Percentiles rank a stretch among this genome's conserved stretches.
These are phyloP conservation scores for Astrothelium subdiscretum DNA, from an alignment of 495 filamentous ascomycete species.

Conservation along the genomic window DNA sequence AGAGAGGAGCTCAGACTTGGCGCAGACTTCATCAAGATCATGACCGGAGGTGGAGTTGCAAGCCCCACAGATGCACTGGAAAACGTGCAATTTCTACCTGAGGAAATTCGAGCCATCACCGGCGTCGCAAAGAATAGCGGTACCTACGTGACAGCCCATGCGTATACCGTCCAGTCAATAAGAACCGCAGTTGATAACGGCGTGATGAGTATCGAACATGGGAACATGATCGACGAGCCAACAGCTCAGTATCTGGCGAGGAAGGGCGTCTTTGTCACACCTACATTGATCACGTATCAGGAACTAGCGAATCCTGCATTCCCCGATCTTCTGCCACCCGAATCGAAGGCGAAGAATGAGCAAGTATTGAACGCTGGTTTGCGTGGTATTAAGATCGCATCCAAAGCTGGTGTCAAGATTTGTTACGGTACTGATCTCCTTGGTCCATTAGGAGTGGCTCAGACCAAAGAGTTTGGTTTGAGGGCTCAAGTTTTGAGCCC, in stretches of 20 bases:
- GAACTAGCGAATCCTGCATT: constrained; percentile 36
- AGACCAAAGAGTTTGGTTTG: constrained; percentile 40
- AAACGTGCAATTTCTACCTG: constrained; percentile 39
- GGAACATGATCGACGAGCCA: constrained; percentile 39
- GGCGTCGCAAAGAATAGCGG: constrained; percentile 34
- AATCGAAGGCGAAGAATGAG: constrained; percentile 34
- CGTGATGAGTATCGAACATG: constrained; percentile 45
- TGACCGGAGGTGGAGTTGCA: constrained; percentile 43
- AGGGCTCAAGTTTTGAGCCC: constrained; percentile 33
- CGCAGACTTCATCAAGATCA: constrained; percentile 48
- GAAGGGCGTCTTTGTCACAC: constrained; percentile 38
- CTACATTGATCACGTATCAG: constrained; percentile 42
- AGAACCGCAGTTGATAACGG: constrained; percentile 43
- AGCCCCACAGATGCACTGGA: constrained; percentile 39
- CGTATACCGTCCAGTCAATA: constrained; percentile 41
- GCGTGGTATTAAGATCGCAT: constrained; percentile 33
- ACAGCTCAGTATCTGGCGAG: constrained; percentile 39
- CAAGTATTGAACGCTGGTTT: constrained; percentile 37
- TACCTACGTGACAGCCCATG: constrained; percentile 46
- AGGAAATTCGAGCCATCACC: constrained; percentile 41
- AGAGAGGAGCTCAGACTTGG: constrained; percentile 42
- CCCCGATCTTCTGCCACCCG: constrained; percentile 32
- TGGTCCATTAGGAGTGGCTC: constrained; percentile 33
- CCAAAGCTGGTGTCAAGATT: constrained; percentile 39
- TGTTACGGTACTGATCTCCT: constrained; percentile 47